Conservation (phyloP, 2,329 filamentous ascomycete genomes). For the Drechslerella coelobrocha region DNA sequence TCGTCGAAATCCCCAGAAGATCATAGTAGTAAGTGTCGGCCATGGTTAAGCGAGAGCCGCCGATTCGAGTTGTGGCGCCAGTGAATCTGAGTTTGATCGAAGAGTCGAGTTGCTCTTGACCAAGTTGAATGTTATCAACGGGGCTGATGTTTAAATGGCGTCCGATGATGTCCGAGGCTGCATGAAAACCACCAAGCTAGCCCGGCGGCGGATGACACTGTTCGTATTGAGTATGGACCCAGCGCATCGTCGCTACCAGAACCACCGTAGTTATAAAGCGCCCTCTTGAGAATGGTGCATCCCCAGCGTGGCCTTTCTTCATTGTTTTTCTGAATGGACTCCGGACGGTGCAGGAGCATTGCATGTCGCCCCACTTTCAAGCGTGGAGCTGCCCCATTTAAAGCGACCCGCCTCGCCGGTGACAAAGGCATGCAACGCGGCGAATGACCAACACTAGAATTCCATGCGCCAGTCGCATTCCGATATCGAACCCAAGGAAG, state of each 20-base stretch:
- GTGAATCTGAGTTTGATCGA: no score
- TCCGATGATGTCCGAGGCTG: no score
- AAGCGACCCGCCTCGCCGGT: not conserved
- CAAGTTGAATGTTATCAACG: not conserved
- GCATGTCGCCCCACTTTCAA: not conserved
- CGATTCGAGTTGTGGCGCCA: not conserved
- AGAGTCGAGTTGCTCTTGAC: no score
- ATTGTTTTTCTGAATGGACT: no score
- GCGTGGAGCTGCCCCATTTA: not conserved
- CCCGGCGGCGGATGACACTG: no score
- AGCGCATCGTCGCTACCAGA: not conserved
- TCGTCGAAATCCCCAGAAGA: slow-evolving; percentile 10
- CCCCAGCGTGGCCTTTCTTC: not conserved
- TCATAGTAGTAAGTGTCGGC: slow-evolving; percentile 38
- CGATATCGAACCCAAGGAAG: not conserved
- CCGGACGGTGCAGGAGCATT: no score
- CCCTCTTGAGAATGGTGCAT: not conserved
- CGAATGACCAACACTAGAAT: not conserved
- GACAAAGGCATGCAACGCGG: not conserved
- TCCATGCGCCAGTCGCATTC: not conserved
- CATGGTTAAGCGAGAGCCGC: slow-evolving; percentile 8
- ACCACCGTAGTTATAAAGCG: not conserved
- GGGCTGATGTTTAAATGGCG: no score
- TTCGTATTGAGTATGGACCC: no score
- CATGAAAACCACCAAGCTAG: no score